Conservation (phyloP, 345 rosid genomes). For the Salix koriyanagi region DNA sequence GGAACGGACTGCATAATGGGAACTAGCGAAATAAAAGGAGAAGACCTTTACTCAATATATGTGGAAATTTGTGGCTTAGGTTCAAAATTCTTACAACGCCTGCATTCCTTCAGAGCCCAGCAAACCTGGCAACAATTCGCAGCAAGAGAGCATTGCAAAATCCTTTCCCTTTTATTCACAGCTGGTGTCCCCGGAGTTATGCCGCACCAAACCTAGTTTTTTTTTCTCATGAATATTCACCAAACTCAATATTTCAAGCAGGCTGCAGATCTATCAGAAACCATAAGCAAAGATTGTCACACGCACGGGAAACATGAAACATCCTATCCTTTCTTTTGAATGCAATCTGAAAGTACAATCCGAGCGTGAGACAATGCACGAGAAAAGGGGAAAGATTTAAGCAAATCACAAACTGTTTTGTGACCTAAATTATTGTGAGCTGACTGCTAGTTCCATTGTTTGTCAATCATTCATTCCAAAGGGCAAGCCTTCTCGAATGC, state of each 20-base stretch:
- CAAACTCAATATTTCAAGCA: background rate
- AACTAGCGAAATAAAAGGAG: too few relatives aligned
- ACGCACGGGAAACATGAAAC: too few relatives aligned
- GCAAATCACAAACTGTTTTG: constrained; percentile 20
- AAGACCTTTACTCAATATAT: too few relatives aligned
- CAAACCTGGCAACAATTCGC: background rate
- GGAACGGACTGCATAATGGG: too few relatives aligned
- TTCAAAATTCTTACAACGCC: background rate
- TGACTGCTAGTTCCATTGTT: background rate
- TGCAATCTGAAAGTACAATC: constrained; percentile 4
- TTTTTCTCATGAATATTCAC: background rate
- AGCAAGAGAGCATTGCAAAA: background rate
- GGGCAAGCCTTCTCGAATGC: constrained; percentile 94
- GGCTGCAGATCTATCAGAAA: background rate
- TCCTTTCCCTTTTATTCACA: background rate
- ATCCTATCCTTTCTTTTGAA: background rate
- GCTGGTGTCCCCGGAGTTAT: too few relatives aligned
- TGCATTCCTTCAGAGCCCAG: background rate
- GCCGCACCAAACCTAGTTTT: background rate
- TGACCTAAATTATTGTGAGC: constrained; percentile 40
- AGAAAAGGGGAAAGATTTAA: background rate
- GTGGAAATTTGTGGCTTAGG: too few relatives aligned
- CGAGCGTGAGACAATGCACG: background rate
- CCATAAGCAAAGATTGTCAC: background rate
- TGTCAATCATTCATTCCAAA: constrained; percentile 61